These are phyloP conservation scores for Trametes pubescens DNA, from an alignment of 1,284 basidiomycete species.

Conservation along the genomic window DNA sequence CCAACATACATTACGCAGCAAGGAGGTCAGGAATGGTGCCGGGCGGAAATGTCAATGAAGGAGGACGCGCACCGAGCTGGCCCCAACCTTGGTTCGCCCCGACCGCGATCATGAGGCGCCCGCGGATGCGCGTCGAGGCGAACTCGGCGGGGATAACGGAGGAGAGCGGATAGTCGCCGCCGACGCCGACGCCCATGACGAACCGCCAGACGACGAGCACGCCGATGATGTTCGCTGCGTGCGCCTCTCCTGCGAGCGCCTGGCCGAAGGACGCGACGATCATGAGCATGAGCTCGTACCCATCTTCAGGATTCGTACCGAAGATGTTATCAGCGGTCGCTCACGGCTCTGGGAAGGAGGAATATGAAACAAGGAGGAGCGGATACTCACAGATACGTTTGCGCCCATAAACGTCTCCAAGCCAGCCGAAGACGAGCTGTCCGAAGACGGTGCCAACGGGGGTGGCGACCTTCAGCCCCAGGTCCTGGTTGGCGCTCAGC, in stretches of 20 bases:
- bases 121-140: constrained; percentile 74
- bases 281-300: constrained; percentile 77
- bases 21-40: not conserved
- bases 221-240: constrained; percentile 74
- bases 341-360: constrained; percentile 35
- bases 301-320: constrained; percentile 55
- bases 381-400: constrained; percentile 57
- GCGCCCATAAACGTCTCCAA: constrained; percentile 62
- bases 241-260: constrained; percentile 65
- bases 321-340: not conserved
- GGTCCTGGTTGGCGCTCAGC: constrained; percentile 62
- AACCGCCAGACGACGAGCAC: constrained; percentile 77
- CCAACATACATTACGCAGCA: too few relatives aligned
- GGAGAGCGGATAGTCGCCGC: constrained; percentile 75
- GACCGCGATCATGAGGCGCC: constrained; percentile 76
- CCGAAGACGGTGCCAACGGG: constrained; percentile 69
- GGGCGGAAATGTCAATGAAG: constrained; percentile 20
- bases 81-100: constrained; percentile 79
- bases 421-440: constrained; percentile 64
- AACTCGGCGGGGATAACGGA: constrained; percentile 82
- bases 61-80: constrained; percentile 67
- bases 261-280: constrained; percentile 71
- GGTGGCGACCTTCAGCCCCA: constrained; percentile 81
- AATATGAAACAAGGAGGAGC: constrained; percentile 16
- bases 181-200: constrained; percentile 74